Base-by-base conservation (phyloP, 2,329 filamentous ascomycete species). In the Fusarium keratoplasticum region DNA sequence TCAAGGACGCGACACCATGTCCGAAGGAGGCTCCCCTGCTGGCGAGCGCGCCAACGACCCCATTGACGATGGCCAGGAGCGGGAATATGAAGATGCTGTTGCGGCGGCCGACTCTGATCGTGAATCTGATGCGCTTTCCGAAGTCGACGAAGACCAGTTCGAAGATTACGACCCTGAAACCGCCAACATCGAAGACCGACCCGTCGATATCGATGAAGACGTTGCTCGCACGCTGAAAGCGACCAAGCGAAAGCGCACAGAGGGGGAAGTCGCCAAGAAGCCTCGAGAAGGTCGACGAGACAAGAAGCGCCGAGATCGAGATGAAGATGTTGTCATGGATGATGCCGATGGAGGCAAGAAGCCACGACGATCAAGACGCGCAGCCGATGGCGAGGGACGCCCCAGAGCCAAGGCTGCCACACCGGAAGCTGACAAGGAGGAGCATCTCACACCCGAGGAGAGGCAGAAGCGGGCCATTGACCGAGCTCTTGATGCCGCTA, bases 381-480 rank as follows among this genome's bases (percentile, higher is more conserved):
- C 83, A 74, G 83, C 80, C 27, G 71, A 44, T 7, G 86, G 85
- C 61, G 85, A 83, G 35, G 85, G 86, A 74, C 87, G 85, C 70
- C 84, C 83, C 42, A 87, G 86, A 75, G 78, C 81, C 22, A 86
- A 84, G 75, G 78, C 80, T 16, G 73, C 83, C 2, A 83, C 85
- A 22, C 87, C 87, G 4, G 89, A 92, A 68, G 89, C 91, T 6
- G 91, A 94, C 72, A 89, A 94, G 74, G 94, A 97, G 70, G 94
- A 95, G 78, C 88, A 92, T 71, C 84, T 98, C 77, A 93, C 93
- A 22, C 94, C 95, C 1, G 95, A 96, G 82, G 94, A 98, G 85
- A 89, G 94, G 77, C 91, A 95, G 77, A 92, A 93, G 77, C 89
- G 94, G 76, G 95, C 95, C 22, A 91, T 99, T 62, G 94, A 98